Conservation (phyloP, 164 flowering plant species). For the Sextonia rubra region DNA sequence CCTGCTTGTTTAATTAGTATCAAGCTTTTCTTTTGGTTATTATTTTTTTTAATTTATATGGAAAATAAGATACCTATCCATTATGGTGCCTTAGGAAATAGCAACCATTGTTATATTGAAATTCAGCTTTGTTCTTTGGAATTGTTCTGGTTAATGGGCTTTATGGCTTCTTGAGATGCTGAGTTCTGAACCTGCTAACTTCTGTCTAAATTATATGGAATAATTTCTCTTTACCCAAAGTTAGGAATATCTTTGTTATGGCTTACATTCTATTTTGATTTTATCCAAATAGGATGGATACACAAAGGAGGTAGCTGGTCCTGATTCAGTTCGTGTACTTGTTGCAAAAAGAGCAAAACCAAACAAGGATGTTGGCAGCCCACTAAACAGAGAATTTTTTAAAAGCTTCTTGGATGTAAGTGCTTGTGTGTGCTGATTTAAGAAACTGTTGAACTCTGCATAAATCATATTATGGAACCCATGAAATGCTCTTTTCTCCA, state of each 20-base stretch:
- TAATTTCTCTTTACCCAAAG: too few relatives aligned
- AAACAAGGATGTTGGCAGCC: conserved; percentile 42
- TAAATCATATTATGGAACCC: too few relatives aligned
- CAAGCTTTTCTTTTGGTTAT: not conserved
- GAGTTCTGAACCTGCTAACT: not conserved
- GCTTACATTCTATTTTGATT: conserved; percentile 4
- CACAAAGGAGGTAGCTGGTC: conserved; percentile 61
- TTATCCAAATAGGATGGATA: conserved; percentile 71
- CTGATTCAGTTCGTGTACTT: conserved; percentile 59
- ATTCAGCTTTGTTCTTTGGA: too few relatives aligned
- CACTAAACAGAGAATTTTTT: conserved; percentile 59
- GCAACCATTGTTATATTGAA: too few relatives aligned
- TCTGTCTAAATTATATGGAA: not conserved
- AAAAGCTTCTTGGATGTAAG: conserved; percentile 77
- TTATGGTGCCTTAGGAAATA: too few relatives aligned
- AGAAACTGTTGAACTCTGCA: too few relatives aligned
- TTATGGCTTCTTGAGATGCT: not conserved
- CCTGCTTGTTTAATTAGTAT: not conserved
- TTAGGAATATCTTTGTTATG: not conserved
- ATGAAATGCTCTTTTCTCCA: not conserved
- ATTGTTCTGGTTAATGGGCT: too few relatives aligned
- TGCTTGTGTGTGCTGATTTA: too few relatives aligned
- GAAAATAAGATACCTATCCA: too few relatives aligned
- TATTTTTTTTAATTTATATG: too few relatives aligned
- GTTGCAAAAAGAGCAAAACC: conserved; percentile 85